phyloP scores from a whole-genome alignment of 1,139 yeast genomes.

The Hyphopichia wangnamkhiaoensis region DNA sequence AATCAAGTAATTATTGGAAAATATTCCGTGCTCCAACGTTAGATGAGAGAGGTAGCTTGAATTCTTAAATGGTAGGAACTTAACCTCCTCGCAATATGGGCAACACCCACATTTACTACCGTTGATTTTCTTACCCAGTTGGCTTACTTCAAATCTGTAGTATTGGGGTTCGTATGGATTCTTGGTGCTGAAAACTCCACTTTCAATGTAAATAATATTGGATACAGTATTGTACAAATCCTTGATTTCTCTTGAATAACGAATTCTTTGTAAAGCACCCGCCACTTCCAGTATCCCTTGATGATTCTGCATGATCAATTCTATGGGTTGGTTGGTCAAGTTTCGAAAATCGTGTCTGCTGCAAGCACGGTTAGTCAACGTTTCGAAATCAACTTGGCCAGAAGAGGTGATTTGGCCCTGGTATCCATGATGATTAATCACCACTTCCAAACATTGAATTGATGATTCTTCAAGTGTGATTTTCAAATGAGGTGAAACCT shows the following conservation, averaged over 20 bases:
- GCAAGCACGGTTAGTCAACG: background rate
- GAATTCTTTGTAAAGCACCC: conserved; percentile 2
- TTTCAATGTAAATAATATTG: conserved; percentile 21
- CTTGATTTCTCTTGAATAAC: conserved; percentile 9
- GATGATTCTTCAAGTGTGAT: conserved; percentile 10
- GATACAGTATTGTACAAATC: conserved; percentile 9
- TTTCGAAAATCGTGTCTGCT: background rate
- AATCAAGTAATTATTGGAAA: conserved; percentile 29
- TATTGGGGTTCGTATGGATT: conserved; percentile 32
- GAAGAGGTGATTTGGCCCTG: conserved; percentile 5
- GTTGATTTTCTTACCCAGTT: conserved; percentile 17
- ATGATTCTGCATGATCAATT: background rate
- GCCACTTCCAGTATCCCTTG: background rate
- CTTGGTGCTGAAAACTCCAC: conserved; percentile 16
- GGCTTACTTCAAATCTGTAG: conserved; percentile 25
- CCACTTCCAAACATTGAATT: conserved; percentile 12
- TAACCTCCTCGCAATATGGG: conserved; percentile 31
- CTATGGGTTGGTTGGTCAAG: background rate
- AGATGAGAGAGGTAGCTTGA: conserved; percentile 35
- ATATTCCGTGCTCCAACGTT: conserved; percentile 37
- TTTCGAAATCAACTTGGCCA: background rate
- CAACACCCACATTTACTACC: conserved; percentile 33
- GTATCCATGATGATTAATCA: conserved; percentile 12
- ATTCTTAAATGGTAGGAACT: conserved; percentile 34
- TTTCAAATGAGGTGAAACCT: conserved; percentile 11